A percentile compares a stretch with the other conserved stretches of the same genome.
phyloP scores from a whole-genome alignment of 164 flowering plant genomes.

The Nymphaea thermarum region DNA sequence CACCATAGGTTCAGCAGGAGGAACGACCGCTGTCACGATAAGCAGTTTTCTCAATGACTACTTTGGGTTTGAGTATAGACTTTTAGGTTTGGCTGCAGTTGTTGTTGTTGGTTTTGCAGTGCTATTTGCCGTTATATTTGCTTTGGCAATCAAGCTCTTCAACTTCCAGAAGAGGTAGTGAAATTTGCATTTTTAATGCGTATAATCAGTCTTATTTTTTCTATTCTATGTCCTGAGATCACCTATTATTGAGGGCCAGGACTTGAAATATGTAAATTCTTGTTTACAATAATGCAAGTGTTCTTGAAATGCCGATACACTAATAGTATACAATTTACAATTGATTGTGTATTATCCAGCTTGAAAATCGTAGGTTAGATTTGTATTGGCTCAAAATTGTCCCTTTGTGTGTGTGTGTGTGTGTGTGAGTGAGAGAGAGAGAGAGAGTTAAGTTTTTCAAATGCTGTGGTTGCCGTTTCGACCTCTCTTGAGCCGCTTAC shows the following conservation, averaged over 20 bases:
- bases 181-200: neutral
- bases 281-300: neutral
- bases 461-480: too few species aligned
- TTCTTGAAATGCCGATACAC: neutral
- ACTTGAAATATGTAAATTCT: neutral
- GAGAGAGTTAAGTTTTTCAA: too few species aligned
- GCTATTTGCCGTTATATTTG: slow-evolving; percentile 63
- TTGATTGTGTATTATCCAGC: too few species aligned
- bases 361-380: too few species aligned
- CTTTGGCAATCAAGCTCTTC: slow-evolving; percentile 68
- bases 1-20: slow-evolving; percentile 49
- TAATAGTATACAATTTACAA: too few species aligned
- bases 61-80: slow-evolving; percentile 68
- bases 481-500: too few species aligned
- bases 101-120: slow-evolving; percentile 56
- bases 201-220: neutral
- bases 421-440: too few species aligned
- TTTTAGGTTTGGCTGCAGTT: slow-evolving; percentile 45
- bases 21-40: slow-evolving; percentile 23
- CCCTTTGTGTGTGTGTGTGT: too few species aligned
- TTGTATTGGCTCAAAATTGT: too few species aligned
- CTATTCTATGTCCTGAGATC: neutral
- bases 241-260: neutral
- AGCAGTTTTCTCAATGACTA: slow-evolving; percentile 28
- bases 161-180: slow-evolving; percentile 80